Base-by-base conservation (phyloP, 129 eudicot genomes). In the Sambucus nigra region DNA sequence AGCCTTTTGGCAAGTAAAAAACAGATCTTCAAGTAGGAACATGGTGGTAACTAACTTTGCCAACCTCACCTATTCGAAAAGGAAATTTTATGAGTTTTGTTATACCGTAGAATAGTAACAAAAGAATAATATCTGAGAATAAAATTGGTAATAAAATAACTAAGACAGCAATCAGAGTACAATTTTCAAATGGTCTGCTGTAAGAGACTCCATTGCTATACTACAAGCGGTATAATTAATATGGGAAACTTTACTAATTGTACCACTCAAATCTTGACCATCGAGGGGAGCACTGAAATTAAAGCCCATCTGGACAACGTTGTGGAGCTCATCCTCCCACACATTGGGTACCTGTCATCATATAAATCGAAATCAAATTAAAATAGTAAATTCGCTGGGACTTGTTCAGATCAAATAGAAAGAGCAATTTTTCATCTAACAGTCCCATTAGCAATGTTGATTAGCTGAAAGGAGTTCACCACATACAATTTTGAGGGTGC, bases 301-400 rank as follows among this genome's bases (percentile, higher is more conserved):
- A 61, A 84, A 64, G 64, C 83, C 83, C 83, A 79, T 86, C 50
- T 81, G 94, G 42, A 86, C 73, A 38, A 86, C 75, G 67, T 91
- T 82, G 61, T 92, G 86, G 29, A 81, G 87, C 65, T 86, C 94
- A 13, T 86, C 91, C 25, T 91, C 84, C 99, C 95, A 86, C 10
- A 65, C 47, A 59, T 64, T 68, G 11, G 89, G 83, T 72, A 59
- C 80, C 99, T 91, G 79, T 49, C 69, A 45, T 69, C 42, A 59
- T 19, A 35, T 35, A 35, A 1, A 35, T 35, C 42, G 13, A 35
- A 35, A 35, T 35, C 13, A 35, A 2, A 15, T 35, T 1, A 35
- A 35, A 35, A 2, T 35, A 35, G n/a, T n/a, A n/a, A n/a, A n/a
- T n/a, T n/a, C n/a, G n/a, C n/a, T n/a, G n/a, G n/a, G n/a, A n/a